Evolutionary conservation across 148 eudicot species (phyloP), one percentile per base, ranked within the genome.

Genomic region (Oxyria digyna): DNA sequence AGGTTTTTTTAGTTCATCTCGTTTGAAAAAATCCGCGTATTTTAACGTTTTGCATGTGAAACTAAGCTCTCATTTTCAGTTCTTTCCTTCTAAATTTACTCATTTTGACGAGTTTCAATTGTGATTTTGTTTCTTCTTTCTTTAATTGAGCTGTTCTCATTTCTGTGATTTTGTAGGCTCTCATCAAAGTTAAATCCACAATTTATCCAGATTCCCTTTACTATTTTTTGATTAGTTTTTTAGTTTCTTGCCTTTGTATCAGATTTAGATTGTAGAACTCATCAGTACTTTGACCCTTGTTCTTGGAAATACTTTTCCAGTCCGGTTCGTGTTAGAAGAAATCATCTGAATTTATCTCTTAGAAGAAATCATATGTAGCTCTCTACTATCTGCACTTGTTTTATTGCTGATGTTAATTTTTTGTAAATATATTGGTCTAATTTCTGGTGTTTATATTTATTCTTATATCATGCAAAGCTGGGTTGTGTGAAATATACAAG

Each of bases 381-480:
- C n/a, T n/a, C n/a, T n/a, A n/a, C n/a, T n/a, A n/a, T n/a, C n/a
- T n/a, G 65, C 31, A 31, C 18, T 4, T 31, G 14, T 24, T 9
- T 54, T 54, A 29, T 52, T 24, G 59, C 29, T 23, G n/a, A n/a
- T 4, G 29, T 57, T 10, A n/a, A 12, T 23, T 29, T 20, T 52
- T 52, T 20, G 14, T 52, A 14, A 52, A 21, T 57, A 29, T 59
- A 31, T 54, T 24, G 62, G 24, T 54, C 62, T 54, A 14, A 8
- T 26, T 57, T 50, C 26, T 21, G 79, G 81, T 33, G 35, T 75
- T 73, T 78, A 73, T 38, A 82, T 76, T 78, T 70, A 75, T 66
- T 75, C 57, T 50, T 21, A 11, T 20, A 21, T 50, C 26, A n/a
- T 20, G 24, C 57, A 50, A 20, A 50, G 27, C 11, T 48, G 54